Conservation (phyloP, 805 yeast species). For the Saturnispora zaruensis region DNA sequence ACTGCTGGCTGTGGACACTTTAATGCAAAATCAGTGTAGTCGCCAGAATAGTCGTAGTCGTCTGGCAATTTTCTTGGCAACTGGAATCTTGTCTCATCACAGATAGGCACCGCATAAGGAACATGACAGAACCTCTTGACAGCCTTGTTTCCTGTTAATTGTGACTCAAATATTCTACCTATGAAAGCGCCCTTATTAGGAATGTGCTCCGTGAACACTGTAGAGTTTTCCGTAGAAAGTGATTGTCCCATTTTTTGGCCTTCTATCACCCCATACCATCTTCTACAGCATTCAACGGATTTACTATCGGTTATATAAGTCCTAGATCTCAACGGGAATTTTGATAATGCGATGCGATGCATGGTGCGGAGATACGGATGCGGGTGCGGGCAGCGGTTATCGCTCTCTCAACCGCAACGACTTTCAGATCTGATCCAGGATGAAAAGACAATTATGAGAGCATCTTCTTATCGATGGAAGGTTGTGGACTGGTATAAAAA, state of each 20-base stretch:
- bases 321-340: not conserved
- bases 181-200: conserved; percentile 24
- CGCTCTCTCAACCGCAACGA: not conserved
- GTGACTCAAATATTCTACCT: conserved; percentile 20
- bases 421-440: not conserved
- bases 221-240: conserved; percentile 18
- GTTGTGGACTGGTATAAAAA: not conserved
- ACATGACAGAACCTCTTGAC: conserved; percentile 26
- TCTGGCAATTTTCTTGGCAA: conserved; percentile 26
- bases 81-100: conserved; percentile 28
- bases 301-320: not conserved
- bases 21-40: conserved; percentile 28
- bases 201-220: conserved; percentile 15
- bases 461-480: not conserved
- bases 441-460: not conserved
- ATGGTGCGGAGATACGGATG: not conserved
- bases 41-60: conserved; percentile 32
- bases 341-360: not conserved
- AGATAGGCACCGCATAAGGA: conserved; percentile 30
- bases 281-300: not conserved
- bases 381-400: not conserved
- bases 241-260: conserved; percentile 18
- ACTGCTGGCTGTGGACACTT: conserved; percentile 33
- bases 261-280: too few relatives aligned
- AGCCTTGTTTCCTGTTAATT: conserved; percentile 15